Percentiles rank a stretch among this genome's conserved stretches.
Evolutionary conservation across 1,284 basidiomycete genomes (phyloP).

Genomic region (Papiliotrema fonsecae): DNA sequence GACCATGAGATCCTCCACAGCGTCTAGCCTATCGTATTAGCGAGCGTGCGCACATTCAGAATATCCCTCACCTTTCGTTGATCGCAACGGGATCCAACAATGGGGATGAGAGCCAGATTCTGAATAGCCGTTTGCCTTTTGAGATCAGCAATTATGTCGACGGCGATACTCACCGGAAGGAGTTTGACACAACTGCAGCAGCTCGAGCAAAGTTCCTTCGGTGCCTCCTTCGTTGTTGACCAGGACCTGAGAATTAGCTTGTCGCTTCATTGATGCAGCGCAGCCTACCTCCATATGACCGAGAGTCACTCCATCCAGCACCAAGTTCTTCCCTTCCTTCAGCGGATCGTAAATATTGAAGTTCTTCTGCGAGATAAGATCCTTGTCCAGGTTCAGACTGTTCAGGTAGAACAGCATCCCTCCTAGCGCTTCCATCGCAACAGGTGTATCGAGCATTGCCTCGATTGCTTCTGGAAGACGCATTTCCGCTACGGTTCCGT

Average conservation of each 20-base stretch:
- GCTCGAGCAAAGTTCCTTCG: constrained; percentile 76
- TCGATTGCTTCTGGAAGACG: constrained; percentile 70
- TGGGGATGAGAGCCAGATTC: constrained; percentile 90
- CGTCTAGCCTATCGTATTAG: constrained; percentile 66
- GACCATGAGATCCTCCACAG: constrained; percentile 79
- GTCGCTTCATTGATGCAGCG: background rate
- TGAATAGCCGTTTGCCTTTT: constrained; percentile 81
- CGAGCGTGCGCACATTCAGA: constrained; percentile 1
- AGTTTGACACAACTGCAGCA: constrained; percentile 79
- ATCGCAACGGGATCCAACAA: constrained; percentile 74
- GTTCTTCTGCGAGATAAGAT: constrained; percentile 86
- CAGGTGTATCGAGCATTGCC: constrained; percentile 60
- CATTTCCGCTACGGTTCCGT: constrained; percentile 46
- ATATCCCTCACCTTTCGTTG: constrained; percentile 64
- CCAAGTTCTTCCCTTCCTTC: constrained; percentile 72
- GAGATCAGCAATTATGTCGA: background rate
- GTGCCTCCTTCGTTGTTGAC: constrained; percentile 86
- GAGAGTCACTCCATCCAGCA: constrained; percentile 87
- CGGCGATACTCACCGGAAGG: constrained; percentile 64
- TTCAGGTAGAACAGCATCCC: constrained; percentile 88
- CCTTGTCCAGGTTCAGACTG: constrained; percentile 88
- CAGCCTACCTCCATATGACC: constrained; percentile 76
- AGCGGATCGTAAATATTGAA: constrained; percentile 96
- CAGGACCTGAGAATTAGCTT: constrained; percentile 57
- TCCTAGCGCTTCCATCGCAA: constrained; percentile 77